Evolutionary conservation across 805 yeast species (phyloP), one percentile per base, ranked within the genome.

Genomic region (Kazachstania bromeliacearum): DNA sequence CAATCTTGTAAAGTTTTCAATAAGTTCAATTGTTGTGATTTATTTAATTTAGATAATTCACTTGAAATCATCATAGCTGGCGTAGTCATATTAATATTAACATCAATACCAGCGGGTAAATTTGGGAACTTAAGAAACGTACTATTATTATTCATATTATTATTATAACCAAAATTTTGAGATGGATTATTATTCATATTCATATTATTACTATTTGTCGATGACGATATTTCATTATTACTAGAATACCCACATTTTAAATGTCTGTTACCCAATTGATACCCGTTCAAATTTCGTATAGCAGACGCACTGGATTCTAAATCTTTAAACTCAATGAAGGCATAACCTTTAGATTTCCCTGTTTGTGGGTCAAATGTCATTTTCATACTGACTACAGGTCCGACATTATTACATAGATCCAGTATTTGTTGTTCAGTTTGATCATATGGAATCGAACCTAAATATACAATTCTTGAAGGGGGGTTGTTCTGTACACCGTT

Each of bases 341-440:
- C 95, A 52, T 77, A 84, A 2, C 96, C 96, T 57, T 81, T 85
- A 7, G 95, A 84, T 51, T 77, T 79, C 2, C 96, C 96, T 0
- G 95, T 87, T 37, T 77, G 78, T 30, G 83, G 79, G 56, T 89
- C 96, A 55, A 88, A 85, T 57, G 85, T 70, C 51, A 89, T 69
- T 53, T 79, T 78, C 40, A 85, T 64, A 37, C 73, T 75, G 18
- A 73, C 70, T 2, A 89, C 89, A 0, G 96, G 95, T 1, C 96
- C 97, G 2, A 85, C 92, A 2, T 94, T 77, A 39, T 70, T 67
- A 42, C 94, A 94, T 10, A 89, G 74, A 44, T 84, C 94, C 46
- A 74, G 60, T n/a, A 89, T 79, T 57, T 88, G 96, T 48, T 85
- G 94, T 55, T 89, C 97, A 0, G 96, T 83, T 52, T 83, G 85